phyloP scores from a whole-genome alignment of 306 rosid species.

The Quercus berberidifolia region DNA sequence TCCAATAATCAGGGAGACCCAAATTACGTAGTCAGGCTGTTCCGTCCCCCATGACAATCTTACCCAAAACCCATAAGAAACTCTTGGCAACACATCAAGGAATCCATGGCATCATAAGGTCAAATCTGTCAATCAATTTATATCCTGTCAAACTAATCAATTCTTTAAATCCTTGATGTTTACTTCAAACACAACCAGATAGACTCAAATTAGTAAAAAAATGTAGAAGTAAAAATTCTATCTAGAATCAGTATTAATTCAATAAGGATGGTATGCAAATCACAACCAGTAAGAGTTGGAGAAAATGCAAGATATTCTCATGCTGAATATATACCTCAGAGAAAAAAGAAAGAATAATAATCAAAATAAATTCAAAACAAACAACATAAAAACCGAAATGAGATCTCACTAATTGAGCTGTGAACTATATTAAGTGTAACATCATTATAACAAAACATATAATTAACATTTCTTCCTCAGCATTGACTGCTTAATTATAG shows the following conservation, averaged over 20 bases:
- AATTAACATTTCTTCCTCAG: not conserved
- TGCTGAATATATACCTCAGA: too few relatives aligned
- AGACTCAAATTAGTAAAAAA: not conserved
- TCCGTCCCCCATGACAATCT: not conserved
- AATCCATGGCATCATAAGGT: not conserved
- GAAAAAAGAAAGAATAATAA: not conserved
- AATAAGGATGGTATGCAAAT: too few relatives aligned
- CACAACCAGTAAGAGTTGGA: too few relatives aligned
- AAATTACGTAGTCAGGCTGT: slow-evolving; percentile 4
- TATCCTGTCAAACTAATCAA: not conserved
- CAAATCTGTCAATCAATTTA: not conserved
- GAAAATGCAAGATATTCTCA: too few relatives aligned
- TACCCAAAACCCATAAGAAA: not conserved
- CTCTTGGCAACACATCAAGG: not conserved
- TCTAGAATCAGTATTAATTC: too few relatives aligned
- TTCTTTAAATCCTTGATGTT: not conserved
- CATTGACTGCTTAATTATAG: not conserved
- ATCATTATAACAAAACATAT: not conserved
- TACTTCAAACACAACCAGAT: not conserved
- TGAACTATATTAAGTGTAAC: not conserved
- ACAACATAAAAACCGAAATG: not conserved
- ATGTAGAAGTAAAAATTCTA: not conserved
- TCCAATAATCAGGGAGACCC: slow-evolving; percentile 9
- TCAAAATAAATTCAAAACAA: not conserved
- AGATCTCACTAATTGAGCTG: not conserved